Evolutionary conservation across 805 yeast genomes (phyloP).

Genomic region (Debaryomyces prosopidis): DNA sequence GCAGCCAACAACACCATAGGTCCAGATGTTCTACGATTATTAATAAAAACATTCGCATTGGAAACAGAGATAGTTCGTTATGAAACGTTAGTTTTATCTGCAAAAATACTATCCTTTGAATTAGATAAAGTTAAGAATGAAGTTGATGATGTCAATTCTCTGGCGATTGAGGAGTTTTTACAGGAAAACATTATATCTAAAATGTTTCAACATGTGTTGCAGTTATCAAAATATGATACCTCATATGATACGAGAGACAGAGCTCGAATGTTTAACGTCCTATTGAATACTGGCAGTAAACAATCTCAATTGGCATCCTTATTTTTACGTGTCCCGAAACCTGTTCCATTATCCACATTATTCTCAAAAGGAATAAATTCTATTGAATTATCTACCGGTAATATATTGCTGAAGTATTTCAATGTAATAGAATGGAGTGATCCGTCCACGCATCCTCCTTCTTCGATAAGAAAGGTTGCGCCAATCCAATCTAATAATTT

Average conservation of each 20-base stretch:
- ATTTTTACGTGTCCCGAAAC: slow-evolving; percentile 76
- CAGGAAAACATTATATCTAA: slow-evolving; percentile 30
- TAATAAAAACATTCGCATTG: slow-evolving; percentile 52
- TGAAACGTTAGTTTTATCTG: slow-evolving; percentile 70
- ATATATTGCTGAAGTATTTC: slow-evolving; percentile 18
- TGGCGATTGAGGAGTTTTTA: slow-evolving; percentile 11
- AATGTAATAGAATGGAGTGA: slow-evolving; percentile 49
- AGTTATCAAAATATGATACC: slow-evolving; percentile 70
- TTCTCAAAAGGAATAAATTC: neutral
- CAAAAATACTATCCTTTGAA: slow-evolving; percentile 65
- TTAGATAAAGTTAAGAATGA: slow-evolving; percentile 40
- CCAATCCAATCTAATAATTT: slow-evolving; percentile 16
- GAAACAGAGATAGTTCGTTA: slow-evolving; percentile 63
- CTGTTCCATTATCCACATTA: slow-evolving; percentile 48
- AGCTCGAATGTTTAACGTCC: slow-evolving; percentile 68
- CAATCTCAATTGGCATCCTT: slow-evolving; percentile 64
- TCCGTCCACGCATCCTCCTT: slow-evolving; percentile 25
- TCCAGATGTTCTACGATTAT: slow-evolving; percentile 71
- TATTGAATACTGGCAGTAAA: slow-evolving; percentile 47
- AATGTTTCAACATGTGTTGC: slow-evolving; percentile 62
- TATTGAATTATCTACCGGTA: neutral
- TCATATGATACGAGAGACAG: slow-evolving; percentile 80
- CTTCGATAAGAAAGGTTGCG: slow-evolving; percentile 27
- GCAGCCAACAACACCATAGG: slow-evolving; percentile 45
- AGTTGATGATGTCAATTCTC: slow-evolving; percentile 12